These are phyloP conservation scores for Hypoxylon crocopeplum DNA, from an alignment of 495 filamentous ascomycete species.

Conservation along the genomic window DNA sequence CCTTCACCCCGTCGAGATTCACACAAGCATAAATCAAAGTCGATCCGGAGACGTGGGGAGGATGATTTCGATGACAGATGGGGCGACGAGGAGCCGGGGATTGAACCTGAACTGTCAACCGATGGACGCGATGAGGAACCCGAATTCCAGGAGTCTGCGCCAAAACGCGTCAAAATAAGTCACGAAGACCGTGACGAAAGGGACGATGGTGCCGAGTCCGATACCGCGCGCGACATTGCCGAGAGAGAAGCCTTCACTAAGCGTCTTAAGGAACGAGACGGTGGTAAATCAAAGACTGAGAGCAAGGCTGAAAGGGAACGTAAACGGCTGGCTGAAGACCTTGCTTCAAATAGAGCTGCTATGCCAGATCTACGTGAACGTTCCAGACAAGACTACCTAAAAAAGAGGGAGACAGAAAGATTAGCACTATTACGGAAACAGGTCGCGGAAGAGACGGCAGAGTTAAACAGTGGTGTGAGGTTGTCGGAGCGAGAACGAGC, in stretches of 20 bases:
- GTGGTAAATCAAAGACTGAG: slow-evolving; percentile 71
- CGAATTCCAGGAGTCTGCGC: slow-evolving; percentile 64
- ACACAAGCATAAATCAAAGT: slow-evolving; percentile 60
- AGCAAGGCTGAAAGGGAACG: slow-evolving; percentile 62
- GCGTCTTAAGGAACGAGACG: slow-evolving; percentile 67
- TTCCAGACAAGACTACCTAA: slow-evolving; percentile 90
- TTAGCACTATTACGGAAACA: slow-evolving; percentile 86
- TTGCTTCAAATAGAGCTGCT: slow-evolving; percentile 46
- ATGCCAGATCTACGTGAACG: slow-evolving; percentile 80
- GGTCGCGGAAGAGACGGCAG: slow-evolving; percentile 87
- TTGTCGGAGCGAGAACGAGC: slow-evolving; percentile 82
- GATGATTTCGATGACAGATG: slow-evolving; percentile 76
- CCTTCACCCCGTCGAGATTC: slow-evolving; percentile 48
- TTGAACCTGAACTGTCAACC: slow-evolving; percentile 55
- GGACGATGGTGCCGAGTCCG: slow-evolving; percentile 59
- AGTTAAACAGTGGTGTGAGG: slow-evolving; percentile 76
- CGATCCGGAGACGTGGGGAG: slow-evolving; percentile 45
- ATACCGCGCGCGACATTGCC: slow-evolving; percentile 67
- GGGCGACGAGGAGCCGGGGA: slow-evolving; percentile 76
- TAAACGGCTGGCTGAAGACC: slow-evolving; percentile 45
- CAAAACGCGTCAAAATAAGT: slow-evolving; percentile 55
- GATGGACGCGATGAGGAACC: slow-evolving; percentile 47
- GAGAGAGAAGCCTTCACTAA: slow-evolving; percentile 80
- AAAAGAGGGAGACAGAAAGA: slow-evolving; percentile 87
- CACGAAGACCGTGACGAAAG: slow-evolving; percentile 60